Evolutionary conservation across 495 filamentous ascomycete genomes (phyloP).

Genomic region (Neurospora discreta): DNA sequence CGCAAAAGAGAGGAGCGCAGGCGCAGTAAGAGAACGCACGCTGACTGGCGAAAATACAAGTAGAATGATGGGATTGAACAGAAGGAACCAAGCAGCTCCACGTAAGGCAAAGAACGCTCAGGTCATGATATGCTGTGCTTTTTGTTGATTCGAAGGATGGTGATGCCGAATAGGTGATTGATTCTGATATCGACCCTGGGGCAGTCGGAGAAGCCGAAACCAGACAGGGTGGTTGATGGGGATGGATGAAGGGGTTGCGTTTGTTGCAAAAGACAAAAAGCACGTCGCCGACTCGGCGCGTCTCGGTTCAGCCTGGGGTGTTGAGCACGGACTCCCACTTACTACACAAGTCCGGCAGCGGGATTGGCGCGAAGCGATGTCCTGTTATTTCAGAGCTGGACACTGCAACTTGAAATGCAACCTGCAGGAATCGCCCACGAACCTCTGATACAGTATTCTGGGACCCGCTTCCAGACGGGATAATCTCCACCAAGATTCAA

Average conservation of each 20-base stretch:
- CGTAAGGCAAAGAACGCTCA: not conserved
- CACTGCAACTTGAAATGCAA: not conserved
- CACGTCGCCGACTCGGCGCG: not conserved
- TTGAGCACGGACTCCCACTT: not conserved
- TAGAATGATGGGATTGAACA: not conserved
- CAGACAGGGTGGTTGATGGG: not conserved
- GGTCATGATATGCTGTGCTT: not conserved
- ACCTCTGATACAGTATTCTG: not conserved
- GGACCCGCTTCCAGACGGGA: not conserved
- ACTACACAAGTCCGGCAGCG: not conserved
- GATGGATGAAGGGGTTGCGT: not conserved
- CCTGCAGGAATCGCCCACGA: not conserved
- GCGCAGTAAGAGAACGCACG: not conserved
- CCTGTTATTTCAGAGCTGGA: not conserved
- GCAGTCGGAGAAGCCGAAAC: not conserved
- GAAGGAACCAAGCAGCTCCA: not conserved
- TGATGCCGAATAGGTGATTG: not conserved
- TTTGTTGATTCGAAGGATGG: not conserved
- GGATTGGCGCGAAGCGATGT: not conserved
- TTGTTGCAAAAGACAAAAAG: not conserved
- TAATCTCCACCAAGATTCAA: not conserved
- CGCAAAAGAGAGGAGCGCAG: not conserved
- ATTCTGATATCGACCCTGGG: not conserved
- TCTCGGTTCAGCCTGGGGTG: not conserved
- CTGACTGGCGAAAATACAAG: not conserved